Conservation (phyloP, 1,284 basidiomycete genomes). For the Papiliotrema terrestris region DNA sequence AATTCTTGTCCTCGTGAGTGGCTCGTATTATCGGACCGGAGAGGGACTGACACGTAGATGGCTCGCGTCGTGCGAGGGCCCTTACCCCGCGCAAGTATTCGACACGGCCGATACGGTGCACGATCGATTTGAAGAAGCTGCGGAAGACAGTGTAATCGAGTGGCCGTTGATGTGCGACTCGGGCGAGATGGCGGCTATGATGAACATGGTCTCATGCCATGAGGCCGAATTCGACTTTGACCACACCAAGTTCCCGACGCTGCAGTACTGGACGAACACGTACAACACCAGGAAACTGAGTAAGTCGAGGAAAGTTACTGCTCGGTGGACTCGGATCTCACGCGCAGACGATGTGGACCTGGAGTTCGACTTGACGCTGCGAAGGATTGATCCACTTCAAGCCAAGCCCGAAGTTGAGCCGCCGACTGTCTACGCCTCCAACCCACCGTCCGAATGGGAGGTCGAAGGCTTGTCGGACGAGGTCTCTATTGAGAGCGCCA, state of each 20-base stretch:
- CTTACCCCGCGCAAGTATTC: slow-evolving; percentile 60
- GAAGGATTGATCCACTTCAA: background rate
- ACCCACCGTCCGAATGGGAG: background rate
- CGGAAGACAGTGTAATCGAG: slow-evolving; percentile 17
- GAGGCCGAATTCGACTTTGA: slow-evolving; percentile 36
- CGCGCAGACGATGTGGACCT: slow-evolving; percentile 35
- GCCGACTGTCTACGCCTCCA: background rate
- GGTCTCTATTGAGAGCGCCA: slow-evolving; percentile 3
- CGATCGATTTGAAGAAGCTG: slow-evolving; percentile 32
- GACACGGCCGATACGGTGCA: slow-evolving; percentile 61
- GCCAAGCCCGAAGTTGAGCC: background rate
- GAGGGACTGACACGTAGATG: slow-evolving; percentile 40
- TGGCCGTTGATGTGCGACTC: slow-evolving; percentile 33
- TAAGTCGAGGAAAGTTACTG: slow-evolving; percentile 14
- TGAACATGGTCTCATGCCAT: slow-evolving; percentile 38
- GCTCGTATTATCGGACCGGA: background rate
- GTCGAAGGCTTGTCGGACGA: background rate
- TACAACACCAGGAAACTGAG: slow-evolving; percentile 42
- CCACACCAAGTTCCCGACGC: slow-evolving; percentile 18
- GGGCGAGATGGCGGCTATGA: slow-evolving; percentile 37
- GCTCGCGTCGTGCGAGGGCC: slow-evolving; percentile 52
- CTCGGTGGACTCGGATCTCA: slow-evolving; percentile 3
- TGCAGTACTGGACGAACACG: slow-evolving; percentile 16
- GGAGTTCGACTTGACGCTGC: slow-evolving; percentile 33
- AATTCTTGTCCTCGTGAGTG: slow-evolving; percentile 13